Evolutionary conservation across 306 rosid species (phyloP), one percentile per base, ranked within the genome.

Genomic region (Acmispon strigosus): DNA sequence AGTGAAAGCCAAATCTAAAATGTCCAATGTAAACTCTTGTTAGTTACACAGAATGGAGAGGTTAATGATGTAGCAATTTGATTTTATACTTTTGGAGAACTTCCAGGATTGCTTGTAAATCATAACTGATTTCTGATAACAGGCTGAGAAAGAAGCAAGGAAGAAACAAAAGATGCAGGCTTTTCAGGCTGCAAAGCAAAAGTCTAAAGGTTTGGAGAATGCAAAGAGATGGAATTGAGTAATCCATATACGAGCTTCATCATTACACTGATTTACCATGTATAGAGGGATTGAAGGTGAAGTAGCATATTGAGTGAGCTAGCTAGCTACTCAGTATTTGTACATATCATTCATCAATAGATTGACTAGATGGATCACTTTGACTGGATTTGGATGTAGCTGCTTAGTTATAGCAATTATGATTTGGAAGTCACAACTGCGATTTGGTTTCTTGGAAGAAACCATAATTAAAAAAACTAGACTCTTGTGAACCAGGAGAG

Each of bases 71-170:
- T 45, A 45, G 50, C 7, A 0, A 45, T 45, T 45, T 14, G 17
- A 14, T n/a, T 45, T 5, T 45, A 37, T 42, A 52, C 44, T 73
- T 45, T 44, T 50, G 52, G 54, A 42, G 59, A 29, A 71, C 32
- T 43, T 56, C 62, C 45, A 22, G 4, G 8, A 27, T 48, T 16
- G 57, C 51, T 58, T 56, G 49, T 24, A 11, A 29, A 20, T 62
- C 48, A 20, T 12, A 11, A 10, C 68, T 41, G 7, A 14, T 22
- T 66, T 20, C 55, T 66, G 15, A 59, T 41, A 42, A 17, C 74
- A 89, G 96, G 94, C 97, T 16, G 97, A 89, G 83, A 92, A 92
- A 68, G 94, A 89, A 83, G 96, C 91, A 13, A 54, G 84, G 79
- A 92, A 84, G 88, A 92, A 92, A 34, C 97, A 89, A 71, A 92